Conservation (phyloP, 495 filamentous ascomycete genomes). For the Coniosporium apollinis region DNA sequence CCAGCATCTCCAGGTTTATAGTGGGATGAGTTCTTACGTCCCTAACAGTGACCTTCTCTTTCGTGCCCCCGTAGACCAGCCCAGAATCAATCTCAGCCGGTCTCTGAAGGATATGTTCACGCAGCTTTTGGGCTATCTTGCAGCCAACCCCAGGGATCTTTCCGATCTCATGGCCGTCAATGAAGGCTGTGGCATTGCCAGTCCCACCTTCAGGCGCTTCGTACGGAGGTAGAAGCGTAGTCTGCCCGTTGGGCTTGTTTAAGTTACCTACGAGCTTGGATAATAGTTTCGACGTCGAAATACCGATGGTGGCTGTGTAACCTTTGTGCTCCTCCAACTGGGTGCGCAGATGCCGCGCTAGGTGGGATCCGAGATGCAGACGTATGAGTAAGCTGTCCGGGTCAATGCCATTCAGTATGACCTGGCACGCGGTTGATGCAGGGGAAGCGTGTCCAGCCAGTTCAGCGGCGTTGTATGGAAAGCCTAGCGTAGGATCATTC, state of each 20-base stretch:
- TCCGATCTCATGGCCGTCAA: constrained; percentile 61
- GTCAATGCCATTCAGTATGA: not conserved
- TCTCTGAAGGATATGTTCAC: constrained; percentile 38
- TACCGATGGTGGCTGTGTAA: constrained; percentile 74
- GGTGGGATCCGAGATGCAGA: constrained; percentile 16
- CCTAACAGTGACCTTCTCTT: constrained; percentile 43
- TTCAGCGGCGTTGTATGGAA: constrained; percentile 52
- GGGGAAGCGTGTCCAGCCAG: constrained; percentile 45
- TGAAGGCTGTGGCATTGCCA: constrained; percentile 45
- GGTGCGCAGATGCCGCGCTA: constrained; percentile 52
- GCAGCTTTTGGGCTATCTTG: constrained; percentile 55
- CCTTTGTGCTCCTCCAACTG: constrained; percentile 61
- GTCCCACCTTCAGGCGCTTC: constrained; percentile 11
- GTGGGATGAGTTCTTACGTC: constrained; percentile 43
- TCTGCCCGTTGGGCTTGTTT: constrained; percentile 76
- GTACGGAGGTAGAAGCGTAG: constrained; percentile 56
- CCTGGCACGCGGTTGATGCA: constrained; percentile 1
- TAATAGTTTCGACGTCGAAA: constrained; percentile 69
- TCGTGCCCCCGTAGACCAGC: constrained; percentile 27
- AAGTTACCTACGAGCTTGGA: constrained; percentile 72
- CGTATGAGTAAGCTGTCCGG: constrained; percentile 12
- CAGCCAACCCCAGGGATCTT: constrained; percentile 77
- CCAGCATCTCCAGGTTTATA: constrained; percentile 43
- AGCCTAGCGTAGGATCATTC: constrained; percentile 62
- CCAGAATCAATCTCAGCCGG: constrained; percentile 24